Conservation (phyloP, 148 eudicot species). For the Selenicereus undatus region DNA sequence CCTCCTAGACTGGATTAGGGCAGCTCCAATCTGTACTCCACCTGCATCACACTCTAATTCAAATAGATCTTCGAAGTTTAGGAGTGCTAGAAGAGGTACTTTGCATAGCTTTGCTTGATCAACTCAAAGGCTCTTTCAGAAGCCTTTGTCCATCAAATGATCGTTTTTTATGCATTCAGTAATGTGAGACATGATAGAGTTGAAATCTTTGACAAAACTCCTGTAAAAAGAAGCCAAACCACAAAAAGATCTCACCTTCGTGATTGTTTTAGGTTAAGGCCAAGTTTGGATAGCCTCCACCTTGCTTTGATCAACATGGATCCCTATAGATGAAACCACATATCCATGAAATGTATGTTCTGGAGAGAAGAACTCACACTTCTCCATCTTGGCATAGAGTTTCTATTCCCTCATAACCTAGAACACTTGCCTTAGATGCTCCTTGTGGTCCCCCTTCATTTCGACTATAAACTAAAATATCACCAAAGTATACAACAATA, state of each 20-base stretch:
- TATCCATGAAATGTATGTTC: neutral
- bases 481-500: too few relatives aligned
- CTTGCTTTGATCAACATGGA: too few relatives aligned
- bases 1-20: too few relatives aligned
- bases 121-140: neutral
- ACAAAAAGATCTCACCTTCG: too few relatives aligned
- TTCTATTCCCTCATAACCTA: too few relatives aligned
- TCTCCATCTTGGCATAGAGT: too few relatives aligned
- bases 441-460: too few relatives aligned
- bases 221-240: neutral
- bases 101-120: neutral
- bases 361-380: neutral
- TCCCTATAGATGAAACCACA: neutral
- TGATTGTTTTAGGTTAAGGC: too few relatives aligned
- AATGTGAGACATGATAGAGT: neutral
- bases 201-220: neutral
- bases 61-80: neutral
- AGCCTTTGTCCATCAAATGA: neutral
- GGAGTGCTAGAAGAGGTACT: neutral
- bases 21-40: neutral
- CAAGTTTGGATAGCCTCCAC: too few relatives aligned
- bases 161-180: neutral
- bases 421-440: too few relatives aligned
- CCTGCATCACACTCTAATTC: neutral
- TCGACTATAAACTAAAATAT: too few relatives aligned